Base-by-base conservation (phyloP, 106 monocot species). In the Acorus calamus region DNA sequence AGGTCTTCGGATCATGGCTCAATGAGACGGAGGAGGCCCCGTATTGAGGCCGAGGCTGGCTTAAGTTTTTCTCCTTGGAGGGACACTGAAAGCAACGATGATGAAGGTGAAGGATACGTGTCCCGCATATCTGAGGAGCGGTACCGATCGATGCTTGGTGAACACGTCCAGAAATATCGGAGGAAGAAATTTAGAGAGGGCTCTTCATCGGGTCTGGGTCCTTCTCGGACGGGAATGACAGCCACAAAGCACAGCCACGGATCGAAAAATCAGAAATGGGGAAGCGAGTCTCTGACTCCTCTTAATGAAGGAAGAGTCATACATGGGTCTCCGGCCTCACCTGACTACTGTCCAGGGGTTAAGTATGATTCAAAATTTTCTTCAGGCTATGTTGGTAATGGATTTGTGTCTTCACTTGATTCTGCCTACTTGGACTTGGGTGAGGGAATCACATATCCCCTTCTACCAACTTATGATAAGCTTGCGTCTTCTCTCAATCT, bases 381-480 rank as follows among this genome's bases (percentile, higher is more conserved):
- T 50, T 73, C 67, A 2, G 82, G 78, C 49, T 81, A 80, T 67
- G 75, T 69, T 59, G 71, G 61, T 11, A 73, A 44, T 75, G 81
- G 75, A 56, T 56, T 69, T 68, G 60, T 66, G 46, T 75, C 84
- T 41, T 71, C 82, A 12, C 4, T 78, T 6, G 82, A 87, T 65
- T 81, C 79, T 63, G 55, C 80, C 64, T 90, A 84, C 69, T 64
- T 96, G 70, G 94, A 96, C 69, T 82, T 96, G 49, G 90, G 94
- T 42, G 87, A 96, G 53, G 90, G 82, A 12, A 79, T 91, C 50
- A 76, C 73, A 52, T 96, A 96, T 69, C 69, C 52, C 41, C 73
- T 96, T 43, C 94, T 90, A 58, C 90, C 87, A 55, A 80, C 78
- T 55, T 96, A 96, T 75, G 94, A 91, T 63, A 87, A 74, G 71